These are phyloP conservation scores for Lepiota brunneoincarnata DNA, from an alignment of 768 basidiomycete genomes.

Conservation along the genomic window DNA sequence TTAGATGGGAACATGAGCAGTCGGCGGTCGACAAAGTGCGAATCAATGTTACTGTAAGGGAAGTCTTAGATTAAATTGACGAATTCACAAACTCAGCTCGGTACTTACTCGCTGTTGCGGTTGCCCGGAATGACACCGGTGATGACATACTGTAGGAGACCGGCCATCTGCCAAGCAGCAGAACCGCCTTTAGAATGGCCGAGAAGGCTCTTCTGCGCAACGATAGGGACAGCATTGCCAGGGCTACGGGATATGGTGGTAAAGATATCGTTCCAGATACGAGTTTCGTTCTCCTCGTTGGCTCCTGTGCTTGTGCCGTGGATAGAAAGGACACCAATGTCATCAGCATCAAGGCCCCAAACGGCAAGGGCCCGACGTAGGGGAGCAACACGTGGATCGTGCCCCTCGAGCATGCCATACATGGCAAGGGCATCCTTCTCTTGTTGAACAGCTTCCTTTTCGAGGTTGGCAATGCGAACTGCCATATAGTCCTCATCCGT, in stretches of 20 bases:
- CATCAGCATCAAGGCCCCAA: slow-evolving; percentile 93
- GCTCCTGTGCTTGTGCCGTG: slow-evolving; percentile 88
- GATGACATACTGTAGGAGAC: slow-evolving; percentile 81
- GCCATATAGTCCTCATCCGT: slow-evolving; percentile 70
- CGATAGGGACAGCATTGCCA: slow-evolving; percentile 96
- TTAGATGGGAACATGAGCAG: slow-evolving; percentile 97
- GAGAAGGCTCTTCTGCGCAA: slow-evolving; percentile 96
- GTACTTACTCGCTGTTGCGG: slow-evolving; percentile 89
- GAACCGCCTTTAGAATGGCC: slow-evolving; percentile 99
- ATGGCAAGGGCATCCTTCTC: slow-evolving; percentile 91
- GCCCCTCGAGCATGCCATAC: slow-evolving; percentile 94
- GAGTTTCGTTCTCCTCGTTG: slow-evolving; percentile 97
- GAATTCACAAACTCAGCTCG: neutral
- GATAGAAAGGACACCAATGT: slow-evolving; percentile 87
- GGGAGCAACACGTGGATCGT: slow-evolving; percentile 83
- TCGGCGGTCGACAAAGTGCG: slow-evolving; percentile 84
- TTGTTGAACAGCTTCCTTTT: slow-evolving; percentile 87
- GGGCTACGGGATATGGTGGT: slow-evolving; percentile 83
- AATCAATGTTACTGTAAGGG: slow-evolving; percentile 79
- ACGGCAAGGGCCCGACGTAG: slow-evolving; percentile 94
- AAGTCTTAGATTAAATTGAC: slow-evolving; percentile 3
- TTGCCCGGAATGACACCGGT: slow-evolving; percentile 93
- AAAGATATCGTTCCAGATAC: slow-evolving; percentile 95
- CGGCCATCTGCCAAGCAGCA: slow-evolving; percentile 97
- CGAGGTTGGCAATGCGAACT: slow-evolving; percentile 77